Percentiles rank a stretch among this genome's conserved stretches.
Conservation (phyloP, 208 protist genomes). For the Balamuthia mandrillaris region DNA sequence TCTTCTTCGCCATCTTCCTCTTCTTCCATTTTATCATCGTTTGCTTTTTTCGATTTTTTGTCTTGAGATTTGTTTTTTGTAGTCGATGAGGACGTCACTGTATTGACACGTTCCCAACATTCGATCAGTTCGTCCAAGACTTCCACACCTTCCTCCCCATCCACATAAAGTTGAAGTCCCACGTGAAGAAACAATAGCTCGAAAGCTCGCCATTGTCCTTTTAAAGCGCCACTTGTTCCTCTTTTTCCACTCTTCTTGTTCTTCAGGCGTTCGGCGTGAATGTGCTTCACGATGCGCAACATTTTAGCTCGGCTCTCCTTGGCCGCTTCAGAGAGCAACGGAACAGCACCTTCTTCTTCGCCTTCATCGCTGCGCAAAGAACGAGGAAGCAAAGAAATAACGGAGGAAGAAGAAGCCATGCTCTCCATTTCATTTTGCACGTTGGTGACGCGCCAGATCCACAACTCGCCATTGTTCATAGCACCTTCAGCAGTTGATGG, state of each 20-base stretch:
- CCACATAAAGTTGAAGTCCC: background rate
- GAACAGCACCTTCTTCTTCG: no score
- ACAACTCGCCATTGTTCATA: conserved; percentile 22
- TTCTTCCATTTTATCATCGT: background rate
- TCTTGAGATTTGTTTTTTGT: background rate
- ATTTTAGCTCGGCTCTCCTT: background rate
- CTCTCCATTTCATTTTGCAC: background rate
- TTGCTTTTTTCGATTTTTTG: background rate
- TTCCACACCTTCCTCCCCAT: conserved; percentile 4
- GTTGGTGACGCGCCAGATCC: conserved; percentile 22
- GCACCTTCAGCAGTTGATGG: no score
- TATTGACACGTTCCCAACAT: conserved; percentile 7
- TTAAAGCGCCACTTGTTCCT: background rate
- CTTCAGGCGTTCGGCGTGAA: conserved; percentile 6
- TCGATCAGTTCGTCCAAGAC: conserved; percentile 26
- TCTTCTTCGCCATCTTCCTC: background rate
- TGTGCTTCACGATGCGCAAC: background rate
- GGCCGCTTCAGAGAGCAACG: background rate
- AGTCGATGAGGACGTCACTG: no score
- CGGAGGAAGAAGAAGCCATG: background rate
- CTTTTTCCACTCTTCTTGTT: background rate
- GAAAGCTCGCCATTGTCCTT: background rate
- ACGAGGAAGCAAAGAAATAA: no score
- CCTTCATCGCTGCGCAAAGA: no score
- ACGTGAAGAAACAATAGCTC: conserved; percentile 10